Percentiles rank a stretch among this genome's conserved stretches.
phyloP scores from a whole-genome alignment of 345 rosid genomes.

The Syzygium grande region DNA sequence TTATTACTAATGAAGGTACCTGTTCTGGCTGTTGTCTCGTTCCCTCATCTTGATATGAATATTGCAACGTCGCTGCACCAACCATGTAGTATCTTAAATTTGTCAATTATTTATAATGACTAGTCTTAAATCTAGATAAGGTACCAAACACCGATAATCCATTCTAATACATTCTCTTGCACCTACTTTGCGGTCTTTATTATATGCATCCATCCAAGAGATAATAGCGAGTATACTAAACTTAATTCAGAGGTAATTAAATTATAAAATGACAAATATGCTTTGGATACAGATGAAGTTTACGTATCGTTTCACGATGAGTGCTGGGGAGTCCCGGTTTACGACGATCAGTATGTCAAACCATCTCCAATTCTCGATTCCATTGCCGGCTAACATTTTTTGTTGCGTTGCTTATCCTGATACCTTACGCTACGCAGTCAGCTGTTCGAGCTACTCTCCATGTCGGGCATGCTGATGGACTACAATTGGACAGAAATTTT shows the following conservation, averaged over 20 bases:
- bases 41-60: background rate
- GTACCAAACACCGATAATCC: background rate
- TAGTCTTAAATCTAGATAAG: background rate
- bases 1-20: background rate
- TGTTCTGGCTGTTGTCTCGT: background rate
- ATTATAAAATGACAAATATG: background rate
- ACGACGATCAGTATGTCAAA: slow-evolving; percentile 74
- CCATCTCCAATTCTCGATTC: background rate
- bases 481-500: slow-evolving; percentile 94
- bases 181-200: background rate
- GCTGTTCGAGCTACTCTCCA: slow-evolving; percentile 81
- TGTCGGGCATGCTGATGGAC: slow-evolving; percentile 96
- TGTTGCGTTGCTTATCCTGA: background rate
- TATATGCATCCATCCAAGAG: background rate
- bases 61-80: background rate
- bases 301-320: slow-evolving; percentile 94
- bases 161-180: background rate
- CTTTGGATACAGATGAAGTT: slow-evolving; percentile 47
- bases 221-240: background rate
- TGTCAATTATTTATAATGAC: background rate
- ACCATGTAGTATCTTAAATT: background rate
- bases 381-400: background rate
- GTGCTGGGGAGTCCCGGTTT: slow-evolving; percentile 92
- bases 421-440: slow-evolving; percentile 31
- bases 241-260: background rate